phyloP scores from a whole-genome alignment of 768 basidiomycete species.

The Suillus subluteus region DNA sequence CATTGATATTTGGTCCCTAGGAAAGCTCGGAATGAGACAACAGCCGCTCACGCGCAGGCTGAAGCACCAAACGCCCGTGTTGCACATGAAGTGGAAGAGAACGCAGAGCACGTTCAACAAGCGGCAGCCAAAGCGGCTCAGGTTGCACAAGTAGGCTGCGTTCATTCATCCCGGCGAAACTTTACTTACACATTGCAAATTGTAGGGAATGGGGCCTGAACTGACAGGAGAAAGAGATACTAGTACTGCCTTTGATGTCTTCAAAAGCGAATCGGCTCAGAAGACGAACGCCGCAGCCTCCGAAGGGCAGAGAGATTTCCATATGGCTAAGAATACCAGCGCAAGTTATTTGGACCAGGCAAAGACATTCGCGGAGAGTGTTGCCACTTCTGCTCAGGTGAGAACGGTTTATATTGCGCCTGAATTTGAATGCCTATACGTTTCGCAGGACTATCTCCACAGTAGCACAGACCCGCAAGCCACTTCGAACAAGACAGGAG shows the following conservation, averaged over 20 bases:
- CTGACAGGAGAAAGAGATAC: slow-evolving; percentile 37
- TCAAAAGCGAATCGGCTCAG: slow-evolving; percentile 38
- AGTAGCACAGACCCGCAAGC: slow-evolving; percentile 22
- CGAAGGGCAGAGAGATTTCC: slow-evolving; percentile 57
- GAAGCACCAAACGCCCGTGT: slow-evolving; percentile 46
- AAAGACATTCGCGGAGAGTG: slow-evolving; percentile 47
- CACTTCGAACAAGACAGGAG: slow-evolving; percentile 31
- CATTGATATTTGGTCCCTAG: slow-evolving; percentile 20
- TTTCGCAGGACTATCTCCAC: background rate
- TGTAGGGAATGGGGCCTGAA: slow-evolving; percentile 36
- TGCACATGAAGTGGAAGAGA: slow-evolving; percentile 49
- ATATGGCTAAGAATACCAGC: slow-evolving; percentile 47
- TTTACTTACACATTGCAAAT: background rate
- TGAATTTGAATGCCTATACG: slow-evolving; percentile 2
- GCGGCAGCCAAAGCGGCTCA: slow-evolving; percentile 56
- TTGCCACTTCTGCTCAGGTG: slow-evolving; percentile 51
- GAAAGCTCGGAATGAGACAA: slow-evolving; percentile 48
- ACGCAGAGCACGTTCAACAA: slow-evolving; percentile 46
- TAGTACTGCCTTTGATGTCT: slow-evolving; percentile 37
- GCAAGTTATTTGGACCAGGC: slow-evolving; percentile 59
- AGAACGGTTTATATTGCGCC: background rate
- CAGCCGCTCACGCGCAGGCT: slow-evolving; percentile 55
- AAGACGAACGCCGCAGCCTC: slow-evolving; percentile 57
- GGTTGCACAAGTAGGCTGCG: slow-evolving; percentile 49
- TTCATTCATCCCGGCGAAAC: background rate